These are phyloP conservation scores for Chytridiales sp. DNA, from an alignment of 371 early-diverging fungal species.

Conservation along the genomic window DNA sequence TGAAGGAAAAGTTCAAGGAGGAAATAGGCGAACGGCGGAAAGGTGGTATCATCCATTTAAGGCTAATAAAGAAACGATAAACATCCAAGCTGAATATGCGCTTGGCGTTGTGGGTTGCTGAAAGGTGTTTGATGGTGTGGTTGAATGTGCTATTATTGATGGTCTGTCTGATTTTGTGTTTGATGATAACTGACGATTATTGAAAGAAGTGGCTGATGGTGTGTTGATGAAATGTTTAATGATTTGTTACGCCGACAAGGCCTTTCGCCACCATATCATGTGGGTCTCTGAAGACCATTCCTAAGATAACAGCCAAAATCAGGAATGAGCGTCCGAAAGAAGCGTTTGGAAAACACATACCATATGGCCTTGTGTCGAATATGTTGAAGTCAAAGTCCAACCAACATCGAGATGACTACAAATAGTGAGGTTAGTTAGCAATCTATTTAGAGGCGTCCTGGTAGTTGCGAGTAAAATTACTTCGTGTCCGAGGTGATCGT, in stretches of 20 bases:
- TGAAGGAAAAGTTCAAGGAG: background rate
- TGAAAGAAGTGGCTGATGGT: background rate
- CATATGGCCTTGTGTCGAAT: conserved; percentile 7
- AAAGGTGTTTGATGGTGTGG: background rate
- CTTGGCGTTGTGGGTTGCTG: too few species aligned
- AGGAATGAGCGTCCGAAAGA: background rate
- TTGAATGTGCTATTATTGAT: background rate
- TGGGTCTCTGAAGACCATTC: too few species aligned
- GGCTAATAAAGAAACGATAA: conserved; percentile 1
- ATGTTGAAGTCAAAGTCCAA: conserved; percentile 14
- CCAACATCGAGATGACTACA: conserved; percentile 19
- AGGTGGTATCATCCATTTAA: conserved; percentile 13
- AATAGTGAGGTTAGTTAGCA: too few species aligned
- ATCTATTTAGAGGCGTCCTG: too few species aligned
- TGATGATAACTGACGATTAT: background rate
- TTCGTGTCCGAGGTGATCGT: conserved; percentile 21
- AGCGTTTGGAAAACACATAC: background rate
- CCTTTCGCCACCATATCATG: too few species aligned
- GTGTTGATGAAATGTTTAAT: too few species aligned
- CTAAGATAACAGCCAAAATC: background rate
- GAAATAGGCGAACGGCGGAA: background rate
- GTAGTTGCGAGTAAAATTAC: too few species aligned
- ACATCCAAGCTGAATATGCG: background rate
- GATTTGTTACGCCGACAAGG: too few species aligned
- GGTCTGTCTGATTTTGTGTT: background rate